A percentile compares a stretch with the other conserved stretches of the same genome.
phyloP scores from a whole-genome alignment of 441 rosid species.

The Gossypium davidsonii region DNA sequence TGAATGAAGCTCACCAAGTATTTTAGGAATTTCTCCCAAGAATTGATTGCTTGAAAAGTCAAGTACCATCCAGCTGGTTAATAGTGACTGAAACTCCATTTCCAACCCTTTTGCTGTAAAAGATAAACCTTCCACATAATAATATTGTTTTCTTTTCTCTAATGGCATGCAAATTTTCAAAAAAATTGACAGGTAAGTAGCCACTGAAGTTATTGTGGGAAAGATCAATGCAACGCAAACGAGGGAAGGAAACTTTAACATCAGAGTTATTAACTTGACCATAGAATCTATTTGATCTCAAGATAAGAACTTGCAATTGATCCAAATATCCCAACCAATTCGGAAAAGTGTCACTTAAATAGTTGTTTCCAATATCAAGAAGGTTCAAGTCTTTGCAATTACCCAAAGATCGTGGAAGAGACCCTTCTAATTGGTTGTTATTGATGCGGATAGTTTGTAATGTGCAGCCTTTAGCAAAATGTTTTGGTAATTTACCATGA shows the following conservation, averaged over 20 bases:
- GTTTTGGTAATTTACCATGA: background rate
- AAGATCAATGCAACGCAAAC: background rate
- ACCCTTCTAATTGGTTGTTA: too few relatives aligned
- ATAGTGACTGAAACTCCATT: too few relatives aligned
- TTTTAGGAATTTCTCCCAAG: too few relatives aligned
- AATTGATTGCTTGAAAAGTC: too few relatives aligned
- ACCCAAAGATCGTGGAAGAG: too few relatives aligned
- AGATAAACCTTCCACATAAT: background rate
- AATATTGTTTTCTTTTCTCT: background rate
- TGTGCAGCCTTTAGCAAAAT: too few relatives aligned
- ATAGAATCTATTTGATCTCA: background rate
- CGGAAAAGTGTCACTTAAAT: background rate
- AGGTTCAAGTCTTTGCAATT: too few relatives aligned
- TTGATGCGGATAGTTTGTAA: too few relatives aligned
- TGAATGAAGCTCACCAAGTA: too few relatives aligned
- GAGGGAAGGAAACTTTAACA: background rate
- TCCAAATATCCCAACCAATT: background rate
- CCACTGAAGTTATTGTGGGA: background rate
- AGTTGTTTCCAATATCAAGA: background rate
- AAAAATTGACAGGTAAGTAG: too few relatives aligned
- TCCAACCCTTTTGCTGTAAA: constrained; percentile 7
- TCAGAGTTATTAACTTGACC: background rate
- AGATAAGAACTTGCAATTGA: background rate
- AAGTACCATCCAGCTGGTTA: too few relatives aligned
- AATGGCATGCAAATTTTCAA: too few relatives aligned